Conservation (phyloP, 345 rosid species). For the Garcia nutans region DNA sequence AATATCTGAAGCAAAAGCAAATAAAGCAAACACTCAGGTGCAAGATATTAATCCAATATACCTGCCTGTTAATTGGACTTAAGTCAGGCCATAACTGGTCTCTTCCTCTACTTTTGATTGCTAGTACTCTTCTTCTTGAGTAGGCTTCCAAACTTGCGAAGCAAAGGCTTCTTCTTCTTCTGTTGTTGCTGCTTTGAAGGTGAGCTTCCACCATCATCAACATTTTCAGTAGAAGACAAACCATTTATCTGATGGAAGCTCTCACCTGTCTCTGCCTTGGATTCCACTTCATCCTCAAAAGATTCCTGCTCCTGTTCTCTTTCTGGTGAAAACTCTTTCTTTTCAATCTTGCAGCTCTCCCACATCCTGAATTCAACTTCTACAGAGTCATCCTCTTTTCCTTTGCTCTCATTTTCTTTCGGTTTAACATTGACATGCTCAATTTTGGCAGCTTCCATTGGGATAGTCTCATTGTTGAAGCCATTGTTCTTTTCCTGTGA, state of each 20-base stretch:
- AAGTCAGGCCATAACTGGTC: constrained; percentile 23
- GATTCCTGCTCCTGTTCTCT: constrained; percentile 70
- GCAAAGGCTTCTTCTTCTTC: constrained; percentile 91
- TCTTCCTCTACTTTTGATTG: constrained; percentile 54
- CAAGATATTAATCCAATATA: constrained; percentile 31
- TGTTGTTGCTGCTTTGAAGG: constrained; percentile 58
- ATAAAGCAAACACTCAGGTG: constrained; percentile 36
- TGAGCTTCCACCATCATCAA: constrained; percentile 45
- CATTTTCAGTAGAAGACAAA: constrained; percentile 51
- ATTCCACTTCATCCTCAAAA: constrained; percentile 67
- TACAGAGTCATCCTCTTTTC: constrained; percentile 65
- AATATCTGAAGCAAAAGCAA: constrained; percentile 31
- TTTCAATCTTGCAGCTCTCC: constrained; percentile 97
- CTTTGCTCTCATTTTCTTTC: constrained; percentile 49
- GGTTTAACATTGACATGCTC: constrained; percentile 50
- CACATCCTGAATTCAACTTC: constrained; percentile 87
- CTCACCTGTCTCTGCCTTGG: constrained; percentile 61
- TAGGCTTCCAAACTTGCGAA: constrained; percentile 85
- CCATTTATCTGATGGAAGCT: constrained; percentile 66
- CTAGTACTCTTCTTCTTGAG: constrained; percentile 83
- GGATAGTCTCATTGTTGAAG: constrained; percentile 29
- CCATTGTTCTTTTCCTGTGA: constrained; percentile 39
- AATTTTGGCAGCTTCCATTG: constrained; percentile 29
- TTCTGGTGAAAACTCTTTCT: constrained; percentile 83
- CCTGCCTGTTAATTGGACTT: constrained; percentile 30